Conservation (phyloP, 2,329 filamentous ascomycete genomes). For the Botrytis paeoniae region DNA sequence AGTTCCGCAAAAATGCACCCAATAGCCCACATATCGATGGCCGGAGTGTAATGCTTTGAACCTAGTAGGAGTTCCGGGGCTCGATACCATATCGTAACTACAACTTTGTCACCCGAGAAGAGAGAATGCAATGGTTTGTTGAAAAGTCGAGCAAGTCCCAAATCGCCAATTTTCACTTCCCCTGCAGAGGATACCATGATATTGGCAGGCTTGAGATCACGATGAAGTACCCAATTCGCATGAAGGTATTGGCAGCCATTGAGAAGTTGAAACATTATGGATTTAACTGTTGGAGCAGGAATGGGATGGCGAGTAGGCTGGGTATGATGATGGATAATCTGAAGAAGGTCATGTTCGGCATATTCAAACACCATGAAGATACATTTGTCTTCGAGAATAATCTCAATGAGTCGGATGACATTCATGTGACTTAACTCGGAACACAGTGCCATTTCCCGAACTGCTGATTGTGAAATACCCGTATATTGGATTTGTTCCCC, state of each 20-base stretch:
- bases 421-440: constrained; percentile 87
- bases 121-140: constrained; percentile 90
- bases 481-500: constrained; percentile 93
- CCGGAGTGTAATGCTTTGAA: constrained; percentile 92
- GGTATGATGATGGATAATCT: constrained; percentile 96
- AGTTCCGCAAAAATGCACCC: constrained; percentile 98
- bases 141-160: constrained; percentile 88
- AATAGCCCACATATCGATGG: constrained; percentile 95
- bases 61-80: constrained; percentile 91
- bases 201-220: constrained; percentile 95
- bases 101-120: constrained; percentile 93
- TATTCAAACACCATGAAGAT: constrained; percentile 99
- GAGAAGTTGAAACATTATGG: constrained; percentile 91
- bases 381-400: constrained; percentile 96
- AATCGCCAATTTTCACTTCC: constrained; percentile 90
- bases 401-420: constrained; percentile 87
- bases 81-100: constrained; percentile 98
- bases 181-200: constrained; percentile 95
- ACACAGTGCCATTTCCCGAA: constrained; percentile 96
- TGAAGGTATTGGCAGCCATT: constrained; percentile 95
- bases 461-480: constrained; percentile 93
- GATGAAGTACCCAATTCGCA: constrained; percentile 94
- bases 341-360: constrained; percentile 92
- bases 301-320: constrained; percentile 85
- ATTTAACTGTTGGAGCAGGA: constrained; percentile 82